Conservation (phyloP, 306 rosid species). For the Cucurbita pepo region DNA sequence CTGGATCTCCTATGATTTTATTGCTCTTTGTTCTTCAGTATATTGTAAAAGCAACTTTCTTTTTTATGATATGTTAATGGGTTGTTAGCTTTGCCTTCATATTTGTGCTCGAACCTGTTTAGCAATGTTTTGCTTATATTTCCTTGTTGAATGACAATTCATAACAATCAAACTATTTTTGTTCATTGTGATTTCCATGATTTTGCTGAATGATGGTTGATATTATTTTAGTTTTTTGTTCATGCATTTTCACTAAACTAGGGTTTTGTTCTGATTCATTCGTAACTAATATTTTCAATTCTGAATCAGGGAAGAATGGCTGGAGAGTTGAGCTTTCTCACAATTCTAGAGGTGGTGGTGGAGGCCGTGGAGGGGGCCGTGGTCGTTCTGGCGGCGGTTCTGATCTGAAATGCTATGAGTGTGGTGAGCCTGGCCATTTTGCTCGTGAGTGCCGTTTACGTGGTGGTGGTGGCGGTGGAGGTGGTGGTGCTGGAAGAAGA, state of each 20-base stretch:
- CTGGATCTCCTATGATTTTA: neutral
- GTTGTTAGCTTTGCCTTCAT: neutral
- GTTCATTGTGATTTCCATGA: neutral
- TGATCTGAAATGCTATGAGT: slow-evolving; percentile 93
- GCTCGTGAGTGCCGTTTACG: slow-evolving; percentile 93
- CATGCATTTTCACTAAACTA: neutral
- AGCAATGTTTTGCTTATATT: neutral
- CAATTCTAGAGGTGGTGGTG: slow-evolving; percentile 80
- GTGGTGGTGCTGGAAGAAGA: slow-evolving; percentile 82
- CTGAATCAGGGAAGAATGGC: slow-evolving; percentile 72
- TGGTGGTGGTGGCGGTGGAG: slow-evolving; percentile 80
- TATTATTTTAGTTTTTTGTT: neutral
- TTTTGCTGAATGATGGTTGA: neutral
- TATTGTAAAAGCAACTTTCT: neutral
- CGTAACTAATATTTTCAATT: neutral
- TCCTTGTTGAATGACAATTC: neutral
- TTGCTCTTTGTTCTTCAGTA: neutral
- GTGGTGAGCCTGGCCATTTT: slow-evolving; percentile 99
- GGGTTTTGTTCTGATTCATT: neutral
- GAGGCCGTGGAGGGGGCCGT: slow-evolving; percentile 62
- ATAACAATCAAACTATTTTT: neutral
- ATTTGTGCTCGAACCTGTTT: neutral
- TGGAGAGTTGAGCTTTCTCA: slow-evolving; percentile 99
- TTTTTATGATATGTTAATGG: neutral
- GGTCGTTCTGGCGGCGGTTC: slow-evolving; percentile 94